A percentile compares a stretch with the other conserved stretches of the same genome.
phyloP scores from a whole-genome alignment of 2,329 filamentous ascomycete genomes.

The Cladosporium colombiae region DNA sequence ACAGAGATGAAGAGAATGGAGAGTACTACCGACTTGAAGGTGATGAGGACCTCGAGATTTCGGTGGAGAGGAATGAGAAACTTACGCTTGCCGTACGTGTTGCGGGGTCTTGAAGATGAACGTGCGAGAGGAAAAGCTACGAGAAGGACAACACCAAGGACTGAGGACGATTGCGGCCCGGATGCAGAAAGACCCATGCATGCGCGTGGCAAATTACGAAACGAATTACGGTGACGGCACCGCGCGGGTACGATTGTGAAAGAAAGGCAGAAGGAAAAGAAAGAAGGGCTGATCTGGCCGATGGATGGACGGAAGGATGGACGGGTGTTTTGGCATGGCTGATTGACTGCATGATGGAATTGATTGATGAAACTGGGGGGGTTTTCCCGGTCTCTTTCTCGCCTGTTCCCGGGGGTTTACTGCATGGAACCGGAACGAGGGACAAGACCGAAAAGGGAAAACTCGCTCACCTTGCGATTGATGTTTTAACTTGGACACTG shows the following conservation, averaged over 20 bases:
- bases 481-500: neutral
- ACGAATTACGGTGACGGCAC: neutral
- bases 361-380: neutral
- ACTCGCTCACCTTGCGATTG: neutral
- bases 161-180: neutral
- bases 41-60: slow-evolving; percentile 78
- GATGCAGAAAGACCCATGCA: neutral
- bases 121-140: neutral
- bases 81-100: slow-evolving; percentile 62
- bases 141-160: neutral
- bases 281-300: neutral
- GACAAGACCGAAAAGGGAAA: neutral
- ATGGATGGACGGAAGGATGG: neutral
- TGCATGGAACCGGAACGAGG: neutral
- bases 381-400: neutral
- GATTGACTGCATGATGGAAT: slow-evolving; percentile 5
- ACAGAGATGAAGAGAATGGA: slow-evolving; percentile 79
- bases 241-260: neutral
- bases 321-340: neutral
- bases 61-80: slow-evolving; percentile 83
- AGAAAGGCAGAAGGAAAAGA: too few species aligned
- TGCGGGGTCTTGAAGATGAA: slow-evolving; percentile 22
- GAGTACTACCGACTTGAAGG: slow-evolving; percentile 73
- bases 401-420: neutral
- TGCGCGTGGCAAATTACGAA: neutral